Conservation (phyloP, 78 protist genomes). For the Diacronema lutheri region DNA sequence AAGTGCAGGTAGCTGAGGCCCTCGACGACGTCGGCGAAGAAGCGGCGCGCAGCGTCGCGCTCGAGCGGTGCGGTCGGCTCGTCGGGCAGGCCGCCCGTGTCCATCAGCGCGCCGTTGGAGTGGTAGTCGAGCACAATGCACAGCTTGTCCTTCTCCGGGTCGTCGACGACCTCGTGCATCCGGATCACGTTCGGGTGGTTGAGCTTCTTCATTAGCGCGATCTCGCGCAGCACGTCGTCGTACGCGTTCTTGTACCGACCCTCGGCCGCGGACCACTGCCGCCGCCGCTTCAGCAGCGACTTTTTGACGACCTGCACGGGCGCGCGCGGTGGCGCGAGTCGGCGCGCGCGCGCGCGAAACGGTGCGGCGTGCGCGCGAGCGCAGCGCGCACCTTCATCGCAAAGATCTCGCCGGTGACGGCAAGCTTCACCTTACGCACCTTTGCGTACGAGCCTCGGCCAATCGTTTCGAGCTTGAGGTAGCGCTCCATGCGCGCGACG, state of each 20-base stretch:
- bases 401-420: not conserved
- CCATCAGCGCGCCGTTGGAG: not conserved
- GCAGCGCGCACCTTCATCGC: not conserved
- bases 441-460: not conserved
- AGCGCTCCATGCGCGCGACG: no score
- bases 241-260: not conserved
- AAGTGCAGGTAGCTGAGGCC: not conserved
- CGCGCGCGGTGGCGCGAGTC: no score
- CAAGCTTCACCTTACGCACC: not conserved
- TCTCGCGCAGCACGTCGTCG: slow-evolving; percentile 18
- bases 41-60: not conserved
- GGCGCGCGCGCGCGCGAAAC: no score
- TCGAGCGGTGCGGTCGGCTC: not conserved
- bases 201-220: not conserved
- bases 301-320: not conserved
- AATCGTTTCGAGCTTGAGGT: no score
- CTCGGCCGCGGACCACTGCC: not conserved
- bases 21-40: not conserved
- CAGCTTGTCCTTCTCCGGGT: not conserved
- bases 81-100: not conserved
- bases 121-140: not conserved
- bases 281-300: slow-evolving; percentile 14
- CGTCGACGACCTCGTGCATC: slow-evolving; percentile 7
- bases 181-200: not conserved
- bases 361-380: not conserved